Evolutionary conservation across 164 flowering plant species (phyloP), one percentile per base, ranked within the genome.

Genomic region (Taxillus chinensis): DNA sequence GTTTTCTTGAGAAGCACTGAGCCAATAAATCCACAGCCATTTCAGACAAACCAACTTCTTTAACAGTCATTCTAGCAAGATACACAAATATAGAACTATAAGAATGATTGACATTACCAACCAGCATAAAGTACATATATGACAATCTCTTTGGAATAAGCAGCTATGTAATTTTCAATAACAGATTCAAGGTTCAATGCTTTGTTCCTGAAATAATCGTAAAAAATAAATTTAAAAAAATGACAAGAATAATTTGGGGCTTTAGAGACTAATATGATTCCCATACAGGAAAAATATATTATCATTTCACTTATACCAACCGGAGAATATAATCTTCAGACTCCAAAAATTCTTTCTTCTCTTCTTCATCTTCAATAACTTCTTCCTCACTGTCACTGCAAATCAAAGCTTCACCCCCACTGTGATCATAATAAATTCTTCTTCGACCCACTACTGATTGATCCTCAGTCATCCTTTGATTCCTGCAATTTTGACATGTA

Each of bases 371-470:
- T 1, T 85, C 97, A 63, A 76, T 64, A 7, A 67, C 72, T 72
- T 95, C 99, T 70, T 95, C 97, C 74, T 91, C 98, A 69, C 99
- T 95, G 68, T 95, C 99, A 72, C 99, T 95, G 78, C 95, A 87
- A 62, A 95, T 89, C 40, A 95, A 81, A 60, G 99, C 96, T 74
- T 95, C 99, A 27, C 99, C 97, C 38, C 99, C 97, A 82, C 61
- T 87, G 71, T 86, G 99, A 70, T 85, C 99, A 83, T 95, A 95
- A 68, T 95, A 95, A 61, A 95, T 95, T 73, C 99, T 80, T 77
- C 96, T 82, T 69, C 99, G 81, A 55, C 99, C 96, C 8, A 95
- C 80, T 56, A 95, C 96, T 7, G 99, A 90, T 64, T 95, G 99
- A 77, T 95, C 99, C 50, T 95, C 99, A 2, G 96, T 83, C 99